Percentiles rank a stretch among this genome's conserved stretches.
Evolutionary conservation across 305 asterid species (phyloP).

Genomic region (Salvia sclarea): DNA sequence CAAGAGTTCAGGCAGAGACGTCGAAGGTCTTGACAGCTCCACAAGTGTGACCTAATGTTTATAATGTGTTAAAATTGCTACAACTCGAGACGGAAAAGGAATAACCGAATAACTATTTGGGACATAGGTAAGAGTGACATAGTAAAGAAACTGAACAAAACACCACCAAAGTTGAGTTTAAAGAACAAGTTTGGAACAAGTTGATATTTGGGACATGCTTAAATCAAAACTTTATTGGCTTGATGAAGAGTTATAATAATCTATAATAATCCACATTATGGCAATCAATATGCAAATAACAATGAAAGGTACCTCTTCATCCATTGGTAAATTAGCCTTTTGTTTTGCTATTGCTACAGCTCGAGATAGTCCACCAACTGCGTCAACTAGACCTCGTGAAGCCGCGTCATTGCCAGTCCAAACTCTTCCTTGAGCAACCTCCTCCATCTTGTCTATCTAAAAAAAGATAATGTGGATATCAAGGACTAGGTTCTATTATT

Average conservation of each 20-base stretch:
- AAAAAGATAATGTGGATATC: constrained; percentile 30
- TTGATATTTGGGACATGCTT: constrained; percentile 11
- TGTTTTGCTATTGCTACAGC: constrained; percentile 90
- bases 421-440: constrained; percentile 94
- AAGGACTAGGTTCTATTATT: constrained; percentile 22
- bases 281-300: constrained; percentile 15
- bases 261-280: constrained; percentile 18
- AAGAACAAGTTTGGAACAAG: neutral
- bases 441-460: constrained; percentile 87
- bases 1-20: constrained; percentile 66
- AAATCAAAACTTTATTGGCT: neutral
- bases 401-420: constrained; percentile 92
- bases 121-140: neutral
- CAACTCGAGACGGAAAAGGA: neutral
- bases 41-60: constrained; percentile 63
- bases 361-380: constrained; percentile 81
- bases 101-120: no score
- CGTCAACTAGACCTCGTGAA: constrained; percentile 80
- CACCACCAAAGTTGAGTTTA: neutral
- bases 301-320: constrained; percentile 52
- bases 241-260: neutral
- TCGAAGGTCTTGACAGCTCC: constrained; percentile 75
- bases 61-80: constrained; percentile 27
- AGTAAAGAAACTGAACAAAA: neutral
- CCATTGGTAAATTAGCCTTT: constrained; percentile 81